Conservation (phyloP, 23 red algal species). For the Gracilaria vermiculophylla region DNA sequence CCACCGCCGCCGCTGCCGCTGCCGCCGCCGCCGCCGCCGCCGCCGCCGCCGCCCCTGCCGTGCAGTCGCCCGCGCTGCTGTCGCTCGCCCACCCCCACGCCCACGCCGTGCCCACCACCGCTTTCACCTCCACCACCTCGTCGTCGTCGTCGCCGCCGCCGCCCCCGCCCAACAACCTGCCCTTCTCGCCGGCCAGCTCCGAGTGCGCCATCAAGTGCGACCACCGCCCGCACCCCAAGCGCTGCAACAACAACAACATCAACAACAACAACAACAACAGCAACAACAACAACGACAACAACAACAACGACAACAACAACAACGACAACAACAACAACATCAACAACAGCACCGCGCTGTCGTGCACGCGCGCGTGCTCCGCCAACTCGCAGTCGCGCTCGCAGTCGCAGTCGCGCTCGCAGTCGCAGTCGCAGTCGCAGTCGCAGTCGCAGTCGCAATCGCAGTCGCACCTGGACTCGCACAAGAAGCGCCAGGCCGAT, state of each 20-base stretch:
- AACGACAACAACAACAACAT: too few species aligned
- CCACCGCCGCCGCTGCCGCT: too few species aligned
- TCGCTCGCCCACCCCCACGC: too few species aligned
- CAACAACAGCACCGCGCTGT: neutral
- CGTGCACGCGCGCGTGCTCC: neutral
- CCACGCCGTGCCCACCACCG: neutral
- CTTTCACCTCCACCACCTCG: neutral
- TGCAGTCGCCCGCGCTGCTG: too few species aligned
- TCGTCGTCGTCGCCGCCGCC: neutral
- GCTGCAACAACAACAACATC: too few species aligned
- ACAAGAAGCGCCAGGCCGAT: slow-evolving; percentile 60
- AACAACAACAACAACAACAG: too few species aligned
- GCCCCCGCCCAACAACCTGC: neutral
- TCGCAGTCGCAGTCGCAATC: neutral
- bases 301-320: too few species aligned
- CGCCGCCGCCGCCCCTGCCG: too few species aligned
- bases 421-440: neutral
- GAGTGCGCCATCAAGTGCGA: neutral
- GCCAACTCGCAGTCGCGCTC: neutral
- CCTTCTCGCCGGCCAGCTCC: neutral
- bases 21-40: neutral
- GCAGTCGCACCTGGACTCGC: neutral
- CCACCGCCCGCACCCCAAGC: too few species aligned
- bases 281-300: too few species aligned
- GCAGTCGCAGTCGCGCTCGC: neutral